Evolutionary conservation across 345 rosid genomes (phyloP), one percentile per base, ranked within the genome.

Genomic region (Aegle marmelos): DNA sequence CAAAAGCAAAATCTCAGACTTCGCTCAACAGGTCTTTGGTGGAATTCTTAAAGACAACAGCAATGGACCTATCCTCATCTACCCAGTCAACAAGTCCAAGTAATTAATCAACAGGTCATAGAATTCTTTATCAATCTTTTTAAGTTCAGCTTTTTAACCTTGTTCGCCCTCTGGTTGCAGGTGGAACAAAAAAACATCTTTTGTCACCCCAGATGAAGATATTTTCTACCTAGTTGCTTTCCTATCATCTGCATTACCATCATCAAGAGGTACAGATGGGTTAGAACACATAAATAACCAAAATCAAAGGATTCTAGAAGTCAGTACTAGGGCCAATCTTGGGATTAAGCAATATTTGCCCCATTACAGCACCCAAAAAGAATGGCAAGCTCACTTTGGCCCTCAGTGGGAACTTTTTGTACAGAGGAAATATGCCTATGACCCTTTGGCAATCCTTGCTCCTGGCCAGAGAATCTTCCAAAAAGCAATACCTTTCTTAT

Each of bases 51-150:
- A 81, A 66, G 87, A 79, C 82, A 90, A 68, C 72, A 89, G 79
- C 89, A 91, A 94, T 34, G 98, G 99, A 60, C 99, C 97, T 75
- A 89, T 91, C 77, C 97, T 94, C 76, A 89, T 97, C 34, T 94
- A 94, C 83, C 94, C 99, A 14, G 86, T 92, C 82, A 90, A 91
- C 78, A 86, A 92, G 75, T 90, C 96, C 70, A 97, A 83, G 99
- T 94, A 92, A 78, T 81, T 73, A 65, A 59, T 22, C 19, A 63
- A 17, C 64, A 72, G 59, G 22, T 39, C 73, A 34, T 41, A 68
- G 58, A 53, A 30, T 10, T 57, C 30, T 24, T 39, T 28, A 19
- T 24, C 54, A 19, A 30, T 68, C 61, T 63, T 7, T 1, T 17
- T 22, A 76, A 9, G 25, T 57, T 13, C 28, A 30, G 24, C 28